Base-by-base conservation (phyloP, 768 basidiomycete species). In the Agaricus sinodeliciosus region DNA sequence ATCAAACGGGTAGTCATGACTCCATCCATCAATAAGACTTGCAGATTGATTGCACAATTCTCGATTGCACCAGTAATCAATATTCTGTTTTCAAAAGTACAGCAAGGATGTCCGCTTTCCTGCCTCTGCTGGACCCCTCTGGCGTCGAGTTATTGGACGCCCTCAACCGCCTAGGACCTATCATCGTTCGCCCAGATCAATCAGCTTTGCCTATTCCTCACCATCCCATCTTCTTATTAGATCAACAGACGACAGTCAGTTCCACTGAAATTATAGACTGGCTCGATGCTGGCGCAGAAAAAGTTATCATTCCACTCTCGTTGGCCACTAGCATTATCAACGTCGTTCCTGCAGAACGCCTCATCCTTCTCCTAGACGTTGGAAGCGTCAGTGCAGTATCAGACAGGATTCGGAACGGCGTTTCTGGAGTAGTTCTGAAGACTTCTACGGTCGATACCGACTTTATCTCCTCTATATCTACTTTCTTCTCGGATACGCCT, bases 361-460 rank as follows among this genome's bases (percentile, higher is more conserved):
- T 97, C 49, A 65, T 90, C 41, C 77, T 96, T 48, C 76, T 90
- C 26, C 76, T 94, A 54, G 87, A 89, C 57, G 83, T 82, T 27
- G 81, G 74, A 51, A 85, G 82, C 58, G 80, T 81, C 57, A 86
- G 79, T 58, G 83, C 87, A 15, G 82, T 92, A 34, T 81, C 87
- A 4, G 86, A 90, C 65, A 84, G 76, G 57, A 74, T 88, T 47
- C 81, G 86, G 26, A 81, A 74, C 59, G 82, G 80, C 15, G 81
- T 90, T 49, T 86, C 87, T 27, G 90, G 88, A 48, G 84, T 93
- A 4, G 73, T 93, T 40, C 79, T 92, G 63, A 91, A 90, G 65
- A 83, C 85, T 2, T 74, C 80, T 6, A 74, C 81, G 3, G 73
- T 87, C 48, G 87, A 90, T 65, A 63, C 84, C 28, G 87, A 93